Percentiles rank a stretch among this genome's conserved stretches.
Conservation (phyloP, 371 early-diverging fungal species). For the Lichtheimia hyalospora region DNA sequence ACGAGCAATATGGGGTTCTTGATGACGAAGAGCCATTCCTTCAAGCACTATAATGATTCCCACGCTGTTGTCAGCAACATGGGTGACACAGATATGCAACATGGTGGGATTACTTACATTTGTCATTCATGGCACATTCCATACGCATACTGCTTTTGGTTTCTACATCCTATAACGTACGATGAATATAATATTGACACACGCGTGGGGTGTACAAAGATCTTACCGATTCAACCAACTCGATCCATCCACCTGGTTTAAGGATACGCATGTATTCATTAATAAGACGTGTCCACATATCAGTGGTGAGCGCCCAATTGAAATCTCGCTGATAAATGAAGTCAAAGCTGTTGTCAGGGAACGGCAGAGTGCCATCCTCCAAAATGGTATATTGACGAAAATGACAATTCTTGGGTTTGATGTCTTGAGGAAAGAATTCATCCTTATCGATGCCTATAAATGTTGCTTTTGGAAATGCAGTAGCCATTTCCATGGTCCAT, state of each 20-base stretch:
- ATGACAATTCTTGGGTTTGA: conserved; percentile 42
- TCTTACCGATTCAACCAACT: conserved; percentile 27
- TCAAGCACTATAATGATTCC: conserved; percentile 15
- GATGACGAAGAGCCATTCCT: conserved; percentile 15
- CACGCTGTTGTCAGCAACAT: neutral
- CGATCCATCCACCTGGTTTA: conserved; percentile 51
- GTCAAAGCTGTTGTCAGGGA: conserved; percentile 35
- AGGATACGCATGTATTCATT: conserved; percentile 34
- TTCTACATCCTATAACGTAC: conserved; percentile 26
- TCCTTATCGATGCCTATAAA: conserved; percentile 40
- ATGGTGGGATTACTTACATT: conserved; percentile 22
- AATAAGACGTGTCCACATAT: conserved; percentile 27
- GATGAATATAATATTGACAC: too few species aligned
- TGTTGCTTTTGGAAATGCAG: conserved; percentile 30
- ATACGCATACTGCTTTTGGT: conserved; percentile 26
- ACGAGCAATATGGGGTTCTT: conserved; percentile 26
- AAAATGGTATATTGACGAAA: conserved; percentile 16
- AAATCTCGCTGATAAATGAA: conserved; percentile 43
- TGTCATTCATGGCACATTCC: conserved; percentile 32
- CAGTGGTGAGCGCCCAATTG: conserved; percentile 25
- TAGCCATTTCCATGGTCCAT: conserved; percentile 50
- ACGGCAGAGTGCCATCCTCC: conserved; percentile 23
- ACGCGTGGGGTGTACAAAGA: too few species aligned
- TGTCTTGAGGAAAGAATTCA: conserved; percentile 28
- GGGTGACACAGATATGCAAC: neutral